Conservation (phyloP, 345 rosid species). For the Firmiana major region DNA sequence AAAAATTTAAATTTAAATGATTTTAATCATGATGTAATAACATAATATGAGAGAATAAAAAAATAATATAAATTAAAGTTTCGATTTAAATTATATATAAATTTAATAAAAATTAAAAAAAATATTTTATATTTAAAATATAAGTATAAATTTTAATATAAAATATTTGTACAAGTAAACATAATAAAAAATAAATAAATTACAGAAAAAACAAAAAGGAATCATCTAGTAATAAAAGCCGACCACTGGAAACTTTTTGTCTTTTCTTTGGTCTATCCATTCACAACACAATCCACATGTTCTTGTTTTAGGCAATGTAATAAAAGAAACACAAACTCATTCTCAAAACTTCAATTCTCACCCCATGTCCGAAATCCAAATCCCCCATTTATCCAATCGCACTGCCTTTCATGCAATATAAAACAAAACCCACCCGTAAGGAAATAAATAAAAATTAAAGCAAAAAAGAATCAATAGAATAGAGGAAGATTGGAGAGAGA, state of each 20-base stretch:
- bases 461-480: not conserved
- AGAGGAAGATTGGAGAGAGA: not conserved
- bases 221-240: not conserved
- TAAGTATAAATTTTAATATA: no score
- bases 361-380: not conserved
- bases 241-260: not conserved
- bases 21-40: no score
- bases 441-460: not conserved
- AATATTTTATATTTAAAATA: no score
- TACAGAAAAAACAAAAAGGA: not conserved
- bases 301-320: not conserved
- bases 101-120: no score
- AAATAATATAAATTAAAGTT: no score
- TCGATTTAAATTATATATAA: no score
- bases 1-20: no score
- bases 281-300: not conserved
- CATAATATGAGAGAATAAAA: no score
- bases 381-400: not conserved
- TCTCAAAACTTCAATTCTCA: not conserved
- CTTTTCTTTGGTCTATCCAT: not conserved
- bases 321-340: not conserved
- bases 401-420: not conserved
- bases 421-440: constrained; percentile 17
- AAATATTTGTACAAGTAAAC: no score
- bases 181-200: no score